Conservation (phyloP, 768 basidiomycete species). For the Rhodosporidiobolus sp. region DNA sequence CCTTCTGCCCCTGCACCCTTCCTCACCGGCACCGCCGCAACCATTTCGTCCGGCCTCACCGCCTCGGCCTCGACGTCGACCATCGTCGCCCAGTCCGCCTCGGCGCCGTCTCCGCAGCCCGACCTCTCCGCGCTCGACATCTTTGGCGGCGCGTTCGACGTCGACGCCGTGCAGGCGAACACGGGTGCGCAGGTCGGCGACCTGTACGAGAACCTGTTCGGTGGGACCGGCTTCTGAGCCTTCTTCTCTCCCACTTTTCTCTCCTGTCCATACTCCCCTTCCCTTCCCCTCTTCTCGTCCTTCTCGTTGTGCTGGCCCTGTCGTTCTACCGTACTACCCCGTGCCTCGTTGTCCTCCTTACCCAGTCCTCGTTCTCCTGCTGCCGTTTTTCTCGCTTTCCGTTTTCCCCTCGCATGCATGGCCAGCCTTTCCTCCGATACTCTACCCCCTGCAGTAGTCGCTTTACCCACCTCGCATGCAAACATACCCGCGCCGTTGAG, state of each 20-base stretch:
- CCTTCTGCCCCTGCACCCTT: neutral
- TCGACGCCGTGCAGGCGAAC: neutral
- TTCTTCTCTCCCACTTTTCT: neutral
- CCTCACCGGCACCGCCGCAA: neutral
- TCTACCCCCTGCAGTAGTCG: too few relatives aligned
- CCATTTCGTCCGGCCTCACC: neutral
- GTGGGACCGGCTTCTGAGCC: neutral
- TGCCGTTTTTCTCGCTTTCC: neutral
- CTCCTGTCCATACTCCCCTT: neutral
- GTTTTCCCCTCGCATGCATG: too few relatives aligned
- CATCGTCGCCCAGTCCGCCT: neutral
- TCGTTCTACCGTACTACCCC: too few relatives aligned
- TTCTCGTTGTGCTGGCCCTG: neutral
- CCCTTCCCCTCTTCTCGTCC: neutral
- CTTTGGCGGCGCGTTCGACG: neutral
- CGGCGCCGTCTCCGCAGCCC: neutral
- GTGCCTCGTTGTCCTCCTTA: neutral
- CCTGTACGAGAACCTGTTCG: slow-evolving; percentile 22
- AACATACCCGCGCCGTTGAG: too few relatives aligned
- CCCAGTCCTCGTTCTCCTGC: neutral
- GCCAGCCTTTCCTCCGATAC: too few relatives aligned
- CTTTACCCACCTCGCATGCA: too few relatives aligned
- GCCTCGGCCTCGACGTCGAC: neutral
- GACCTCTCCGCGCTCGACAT: slow-evolving; percentile 18
- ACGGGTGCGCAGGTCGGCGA: slow-evolving; percentile 12